Conservation (phyloP, 1,284 basidiomycete genomes). For the Pterulicium gracile region DNA sequence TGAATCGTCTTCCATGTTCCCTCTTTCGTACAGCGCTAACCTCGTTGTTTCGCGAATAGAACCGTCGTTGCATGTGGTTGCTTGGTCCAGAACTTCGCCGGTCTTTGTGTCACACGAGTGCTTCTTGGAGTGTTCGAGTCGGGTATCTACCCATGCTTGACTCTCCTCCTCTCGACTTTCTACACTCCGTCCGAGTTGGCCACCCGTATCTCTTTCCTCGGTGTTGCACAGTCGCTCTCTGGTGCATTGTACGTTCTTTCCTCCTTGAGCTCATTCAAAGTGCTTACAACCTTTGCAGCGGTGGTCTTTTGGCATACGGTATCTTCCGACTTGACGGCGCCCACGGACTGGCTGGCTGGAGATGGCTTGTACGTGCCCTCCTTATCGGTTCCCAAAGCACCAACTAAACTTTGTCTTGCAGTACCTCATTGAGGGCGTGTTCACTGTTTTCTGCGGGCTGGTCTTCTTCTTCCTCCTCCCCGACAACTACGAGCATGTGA, state of each 20-base stretch:
- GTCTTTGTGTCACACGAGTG: neutral
- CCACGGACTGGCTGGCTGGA: constrained; percentile 17
- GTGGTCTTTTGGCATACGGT: constrained; percentile 48
- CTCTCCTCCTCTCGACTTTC: constrained; percentile 1
- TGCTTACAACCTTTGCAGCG: constrained; percentile 12
- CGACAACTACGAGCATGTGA: neutral
- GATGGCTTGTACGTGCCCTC: neutral
- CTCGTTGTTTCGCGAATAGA: neutral
- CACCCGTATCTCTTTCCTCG: neutral
- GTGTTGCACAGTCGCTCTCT: neutral
- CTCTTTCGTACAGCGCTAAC: neutral
- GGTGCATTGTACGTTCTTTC: constrained; percentile 26
- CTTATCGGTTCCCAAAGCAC: neutral
- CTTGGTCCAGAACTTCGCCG: neutral
- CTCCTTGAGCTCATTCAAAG: constrained; percentile 41
- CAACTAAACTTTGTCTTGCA: no score
- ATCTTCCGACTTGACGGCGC: constrained; percentile 51
- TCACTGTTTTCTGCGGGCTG: constrained; percentile 1
- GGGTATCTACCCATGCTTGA: constrained; percentile 1
- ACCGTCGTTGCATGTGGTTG: neutral
- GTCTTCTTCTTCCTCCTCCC: constrained; percentile 1
- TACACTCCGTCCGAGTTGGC: neutral
- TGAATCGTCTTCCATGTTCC: neutral
- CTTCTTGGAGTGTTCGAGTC: neutral
- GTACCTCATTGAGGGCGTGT: constrained; percentile 1